Evolutionary conservation across 2,329 filamentous ascomycete species (phyloP).

Genomic region (Pseudogymnoascus destructans): DNA sequence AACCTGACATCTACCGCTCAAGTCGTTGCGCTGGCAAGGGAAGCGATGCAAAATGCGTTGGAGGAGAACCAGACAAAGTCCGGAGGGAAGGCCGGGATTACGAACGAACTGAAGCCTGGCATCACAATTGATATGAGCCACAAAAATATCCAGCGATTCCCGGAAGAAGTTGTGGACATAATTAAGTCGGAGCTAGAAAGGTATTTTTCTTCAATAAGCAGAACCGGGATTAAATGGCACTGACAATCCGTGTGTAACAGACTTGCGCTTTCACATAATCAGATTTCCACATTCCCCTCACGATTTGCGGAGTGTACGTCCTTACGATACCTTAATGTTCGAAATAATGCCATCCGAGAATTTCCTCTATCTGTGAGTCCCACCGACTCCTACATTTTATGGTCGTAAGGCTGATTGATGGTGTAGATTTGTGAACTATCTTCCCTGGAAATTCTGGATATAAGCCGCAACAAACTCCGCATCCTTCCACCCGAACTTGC

Average conservation of each 20-base stretch:
- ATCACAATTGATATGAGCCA: conserved; percentile 69
- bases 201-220: conserved; percentile 17
- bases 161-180: conserved; percentile 28
- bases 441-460: conserved; percentile 82
- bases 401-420: not conserved
- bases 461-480: conserved; percentile 76
- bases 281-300: conserved; percentile 52
- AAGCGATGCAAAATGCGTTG: conserved; percentile 54
- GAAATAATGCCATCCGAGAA: conserved; percentile 59
- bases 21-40: conserved; percentile 50
- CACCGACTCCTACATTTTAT: not conserved
- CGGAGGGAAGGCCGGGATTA: conserved; percentile 45
- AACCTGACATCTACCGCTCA: conserved; percentile 45
- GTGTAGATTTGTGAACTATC: conserved; percentile 68
- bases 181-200: conserved; percentile 27
- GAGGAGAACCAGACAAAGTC: conserved; percentile 52
- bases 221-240: conserved; percentile 20
- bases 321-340: conserved; percentile 66
- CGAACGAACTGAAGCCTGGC: conserved; percentile 51
- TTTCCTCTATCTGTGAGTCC: conserved; percentile 49
- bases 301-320: conserved; percentile 66
- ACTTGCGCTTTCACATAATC: conserved; percentile 71
- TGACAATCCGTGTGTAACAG: conserved; percentile 31
- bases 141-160: conserved; percentile 48
- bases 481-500: conserved; percentile 66